Percentiles rank a stretch among this genome's conserved stretches.
Conservation (phyloP, 345 rosid genomes). For the Balakata baccata region DNA sequence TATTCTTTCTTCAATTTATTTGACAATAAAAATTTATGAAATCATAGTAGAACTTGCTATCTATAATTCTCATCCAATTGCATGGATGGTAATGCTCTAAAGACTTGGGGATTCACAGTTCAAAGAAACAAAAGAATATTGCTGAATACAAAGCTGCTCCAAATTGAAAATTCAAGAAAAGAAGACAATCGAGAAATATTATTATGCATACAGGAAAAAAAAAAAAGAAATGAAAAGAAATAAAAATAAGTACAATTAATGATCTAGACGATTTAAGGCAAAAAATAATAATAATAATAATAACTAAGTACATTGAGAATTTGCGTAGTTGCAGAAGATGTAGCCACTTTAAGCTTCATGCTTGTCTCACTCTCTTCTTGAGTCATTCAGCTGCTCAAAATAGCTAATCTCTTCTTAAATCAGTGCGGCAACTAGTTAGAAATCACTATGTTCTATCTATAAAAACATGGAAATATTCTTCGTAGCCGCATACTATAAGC, state of each 20-base stretch:
- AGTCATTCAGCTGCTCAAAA: slow-evolving; percentile 6
- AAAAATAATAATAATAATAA: no score
- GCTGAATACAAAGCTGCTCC: background rate
- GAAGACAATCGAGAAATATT: background rate
- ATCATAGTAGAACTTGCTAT: no score
- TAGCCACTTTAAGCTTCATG: background rate
- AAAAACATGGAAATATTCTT: background rate
- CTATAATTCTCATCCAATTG: no score
- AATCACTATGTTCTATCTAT: background rate
- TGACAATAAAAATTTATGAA: no score
- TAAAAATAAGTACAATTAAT: background rate
- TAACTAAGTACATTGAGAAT: background rate
- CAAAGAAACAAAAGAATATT: slow-evolving; percentile 13
- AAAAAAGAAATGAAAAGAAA: no score
- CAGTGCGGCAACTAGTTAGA: slow-evolving; percentile 5
- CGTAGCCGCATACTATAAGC: slow-evolving; percentile 20
- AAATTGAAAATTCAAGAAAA: background rate
- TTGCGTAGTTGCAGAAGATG: background rate
- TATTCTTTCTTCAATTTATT: no score
- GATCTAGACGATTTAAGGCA: slow-evolving; percentile 3
- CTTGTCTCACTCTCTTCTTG: no score
- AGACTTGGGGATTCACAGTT: slow-evolving; percentile 16
- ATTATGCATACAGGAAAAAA: background rate
- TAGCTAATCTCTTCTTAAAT: background rate
- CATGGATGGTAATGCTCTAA: no score